These are phyloP conservation scores for Starmerella vaccinii DNA, from an alignment of 805 yeast genomes.

Conservation along the genomic window DNA sequence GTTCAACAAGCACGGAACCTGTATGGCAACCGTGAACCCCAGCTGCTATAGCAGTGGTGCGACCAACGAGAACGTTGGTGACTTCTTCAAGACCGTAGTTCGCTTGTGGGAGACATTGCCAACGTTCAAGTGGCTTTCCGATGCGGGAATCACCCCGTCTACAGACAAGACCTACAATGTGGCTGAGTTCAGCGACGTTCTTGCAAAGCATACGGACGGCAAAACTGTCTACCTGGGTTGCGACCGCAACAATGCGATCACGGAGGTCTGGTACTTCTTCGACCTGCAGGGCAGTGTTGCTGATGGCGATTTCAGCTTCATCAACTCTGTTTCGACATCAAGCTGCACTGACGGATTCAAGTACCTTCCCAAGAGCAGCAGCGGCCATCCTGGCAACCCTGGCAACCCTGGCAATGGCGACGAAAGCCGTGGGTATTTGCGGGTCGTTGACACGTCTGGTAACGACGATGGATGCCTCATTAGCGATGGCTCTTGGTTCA, in stretches of 20 bases:
- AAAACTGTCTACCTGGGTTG: constrained; percentile 50
- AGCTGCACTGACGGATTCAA: constrained; percentile 68
- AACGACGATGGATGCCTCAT: constrained; percentile 58
- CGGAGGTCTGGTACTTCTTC: constrained; percentile 74
- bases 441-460: constrained; percentile 28
- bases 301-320: constrained; percentile 52
- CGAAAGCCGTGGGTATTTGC: constrained; percentile 39
- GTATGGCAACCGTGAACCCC: constrained; percentile 71
- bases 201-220: constrained; percentile 37
- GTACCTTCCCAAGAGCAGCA: constrained; percentile 56
- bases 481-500: constrained; percentile 76
- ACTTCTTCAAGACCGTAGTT: constrained; percentile 55
- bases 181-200: constrained; percentile 30
- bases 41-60: constrained; percentile 44
- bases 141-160: constrained; percentile 64
- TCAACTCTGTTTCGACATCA: constrained; percentile 42
- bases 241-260: constrained; percentile 41
- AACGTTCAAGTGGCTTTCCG: constrained; percentile 55
- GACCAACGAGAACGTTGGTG: constrained; percentile 43
- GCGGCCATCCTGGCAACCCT: constrained; percentile 21
- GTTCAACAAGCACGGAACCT: constrained; percentile 88
- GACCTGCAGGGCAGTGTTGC: constrained; percentile 62
- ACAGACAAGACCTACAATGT: constrained; percentile 46
- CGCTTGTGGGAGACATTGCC: constrained; percentile 49
- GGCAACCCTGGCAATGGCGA: constrained; percentile 26